Conservation (phyloP, 2,329 filamentous ascomycete species). For the Teratosphaeria epicoccoides region DNA sequence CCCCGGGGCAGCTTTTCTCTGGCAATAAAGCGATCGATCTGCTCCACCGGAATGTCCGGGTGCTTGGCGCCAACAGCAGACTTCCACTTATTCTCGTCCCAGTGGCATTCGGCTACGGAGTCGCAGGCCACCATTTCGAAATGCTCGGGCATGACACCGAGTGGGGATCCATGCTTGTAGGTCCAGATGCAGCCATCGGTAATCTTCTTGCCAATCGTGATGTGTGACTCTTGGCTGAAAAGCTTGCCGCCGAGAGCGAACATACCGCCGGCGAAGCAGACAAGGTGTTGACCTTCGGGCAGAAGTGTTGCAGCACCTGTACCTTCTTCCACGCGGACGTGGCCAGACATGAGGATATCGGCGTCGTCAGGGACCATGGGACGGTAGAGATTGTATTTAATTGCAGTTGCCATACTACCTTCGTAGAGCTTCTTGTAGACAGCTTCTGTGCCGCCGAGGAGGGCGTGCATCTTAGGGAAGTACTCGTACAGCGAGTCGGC, state of each 20-base stretch:
- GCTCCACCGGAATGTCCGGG: neutral
- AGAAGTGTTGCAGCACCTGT: slow-evolving; percentile 11
- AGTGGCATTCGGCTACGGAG: slow-evolving; percentile 32
- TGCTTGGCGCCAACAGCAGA: slow-evolving; percentile 26
- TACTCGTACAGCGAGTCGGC: slow-evolving; percentile 31
- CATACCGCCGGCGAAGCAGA: slow-evolving; percentile 53
- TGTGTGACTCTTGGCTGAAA: slow-evolving; percentile 44
- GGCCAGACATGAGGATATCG: slow-evolving; percentile 39
- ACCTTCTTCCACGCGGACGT: slow-evolving; percentile 20
- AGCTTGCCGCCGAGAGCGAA: slow-evolving; percentile 49
- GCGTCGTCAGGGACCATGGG: slow-evolving; percentile 38
- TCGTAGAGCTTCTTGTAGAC: slow-evolving; percentile 49
- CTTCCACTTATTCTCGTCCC: slow-evolving; percentile 45
- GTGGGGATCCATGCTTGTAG: slow-evolving; percentile 41
- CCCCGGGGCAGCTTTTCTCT: slow-evolving; percentile 32
- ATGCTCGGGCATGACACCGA: slow-evolving; percentile 52
- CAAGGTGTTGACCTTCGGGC: slow-evolving; percentile 47
- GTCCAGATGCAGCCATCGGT: slow-evolving; percentile 55
- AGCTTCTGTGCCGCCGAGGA: slow-evolving; percentile 36
- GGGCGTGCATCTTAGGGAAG: slow-evolving; percentile 38
- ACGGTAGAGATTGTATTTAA: slow-evolving; percentile 37
- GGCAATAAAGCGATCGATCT: slow-evolving; percentile 26
- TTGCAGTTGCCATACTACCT: slow-evolving; percentile 32
- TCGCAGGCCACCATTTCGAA: slow-evolving; percentile 44
- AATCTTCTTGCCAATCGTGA: slow-evolving; percentile 46